Base-by-base conservation (phyloP, 306 rosid species). In the Lathyrus aphaca region DNA sequence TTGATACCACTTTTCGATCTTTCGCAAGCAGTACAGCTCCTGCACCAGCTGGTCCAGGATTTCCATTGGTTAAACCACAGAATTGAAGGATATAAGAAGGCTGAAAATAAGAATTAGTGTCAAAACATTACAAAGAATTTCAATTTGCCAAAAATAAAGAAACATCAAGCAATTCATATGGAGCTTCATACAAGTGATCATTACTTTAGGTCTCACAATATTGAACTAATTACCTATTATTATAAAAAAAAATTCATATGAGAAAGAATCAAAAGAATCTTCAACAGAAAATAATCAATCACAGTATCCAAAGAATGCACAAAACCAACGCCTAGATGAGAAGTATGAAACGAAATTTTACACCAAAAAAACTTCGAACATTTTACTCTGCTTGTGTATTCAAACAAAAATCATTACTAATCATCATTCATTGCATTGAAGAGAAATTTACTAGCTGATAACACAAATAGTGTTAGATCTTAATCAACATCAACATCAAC, bases 1-100 rank as follows among this genome's bases (percentile, higher is more conserved):
- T 40, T 27, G 63, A 68, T 74, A 90, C 98, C 85, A 49, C 58
- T 51, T 75, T 79, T 66, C 50, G 11, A 64, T 90, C 89, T 76
- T 67, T 85, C 61, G 90, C 77, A 50, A 83, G 87, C 51, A 94
- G 78, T 62, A 91, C 79, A 74, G 90, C 97, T 74, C 96, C 98
- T 17, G 98, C 96, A 62, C 98, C 97, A 72, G 97, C 81, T 19
- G 61, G 84, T 71, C 98, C 98, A 76, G 98, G 98, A 86, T 94
- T 90, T 78, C 97, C 98, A 70, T 83, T 86, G 19, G 91, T 74
- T 75, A 97, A 96, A 43, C 98, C 97, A 73, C 86, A 97, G 44
- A 94, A 94, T 53, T 66, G 73, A 62, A 94, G 80, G 71, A 5
- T 67, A 77, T 97, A 90, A 44, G 92, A 2, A 3, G 14, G 74